Percentiles rank a stretch among this genome's conserved stretches.
Conservation (phyloP, 768 basidiomycete genomes). For the Calocybe cyanea region DNA sequence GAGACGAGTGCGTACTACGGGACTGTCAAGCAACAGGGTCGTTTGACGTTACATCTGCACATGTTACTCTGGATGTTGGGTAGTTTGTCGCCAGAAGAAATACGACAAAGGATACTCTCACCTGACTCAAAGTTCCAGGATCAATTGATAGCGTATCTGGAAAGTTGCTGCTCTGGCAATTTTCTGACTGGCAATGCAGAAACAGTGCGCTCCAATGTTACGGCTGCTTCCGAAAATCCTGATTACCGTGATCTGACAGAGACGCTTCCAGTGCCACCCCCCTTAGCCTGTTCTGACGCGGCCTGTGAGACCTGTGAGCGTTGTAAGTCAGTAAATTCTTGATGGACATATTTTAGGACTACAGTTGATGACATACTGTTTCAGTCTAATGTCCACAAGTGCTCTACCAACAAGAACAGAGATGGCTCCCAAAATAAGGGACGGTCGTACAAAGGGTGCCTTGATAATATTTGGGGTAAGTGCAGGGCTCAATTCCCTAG, state of each 20-base stretch:
- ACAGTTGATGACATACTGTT: slow-evolving; percentile 26
- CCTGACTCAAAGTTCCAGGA: slow-evolving; percentile 6
- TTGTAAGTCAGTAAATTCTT: slow-evolving; percentile 14
- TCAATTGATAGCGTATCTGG: slow-evolving; percentile 5
- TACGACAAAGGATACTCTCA: slow-evolving; percentile 5
- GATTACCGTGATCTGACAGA: slow-evolving; percentile 13
- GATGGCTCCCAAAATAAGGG: slow-evolving; percentile 11
- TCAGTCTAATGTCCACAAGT: slow-evolving; percentile 27
- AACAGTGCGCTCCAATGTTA: neutral
- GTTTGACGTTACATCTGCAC: slow-evolving; percentile 26
- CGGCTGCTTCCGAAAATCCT: too few relatives aligned
- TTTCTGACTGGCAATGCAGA: slow-evolving; percentile 1
- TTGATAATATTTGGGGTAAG: slow-evolving; percentile 22
- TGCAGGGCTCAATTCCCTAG: slow-evolving; percentile 35
- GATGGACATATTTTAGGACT: slow-evolving; percentile 13
- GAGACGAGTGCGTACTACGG: slow-evolving; percentile 25
- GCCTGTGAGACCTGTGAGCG: slow-evolving; percentile 17
- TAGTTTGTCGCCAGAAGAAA: slow-evolving; percentile 10
- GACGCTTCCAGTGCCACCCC: slow-evolving; percentile 21
- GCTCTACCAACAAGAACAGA: slow-evolving; percentile 9
- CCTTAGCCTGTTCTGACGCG: neutral
- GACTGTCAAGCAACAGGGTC: slow-evolving; percentile 28
- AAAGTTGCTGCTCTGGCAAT: slow-evolving; percentile 5
- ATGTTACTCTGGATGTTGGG: slow-evolving; percentile 23
- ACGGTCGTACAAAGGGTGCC: slow-evolving; percentile 18